Base-by-base conservation (phyloP, 2,329 filamentous ascomycete genomes). In the Chalara sp. region DNA sequence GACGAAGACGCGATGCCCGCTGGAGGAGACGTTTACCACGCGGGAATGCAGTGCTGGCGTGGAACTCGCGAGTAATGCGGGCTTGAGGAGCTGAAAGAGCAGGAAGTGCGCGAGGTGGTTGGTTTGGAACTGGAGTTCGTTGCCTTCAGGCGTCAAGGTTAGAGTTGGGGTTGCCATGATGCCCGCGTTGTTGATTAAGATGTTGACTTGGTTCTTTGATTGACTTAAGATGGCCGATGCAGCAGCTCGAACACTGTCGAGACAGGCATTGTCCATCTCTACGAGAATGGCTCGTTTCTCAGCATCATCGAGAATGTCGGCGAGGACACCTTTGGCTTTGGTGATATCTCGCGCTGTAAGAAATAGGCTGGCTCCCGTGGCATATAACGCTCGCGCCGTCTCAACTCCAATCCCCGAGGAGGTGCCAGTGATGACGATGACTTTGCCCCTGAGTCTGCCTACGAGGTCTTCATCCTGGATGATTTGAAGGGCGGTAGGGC, bases 71-170 rank as follows among this genome's bases (percentile, higher is more conserved):
- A 78, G 60, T 5, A 80, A 60, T 0, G 67, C 56, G 0, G 67
- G 60, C 32, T 72, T 73, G 30, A 81, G 66, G 4, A 78, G 69
- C 29, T 75, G 63, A 58, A 78, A 75, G 21, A 80, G 69, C 0
- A 79, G 69, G 65, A 80, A 80, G 56, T 79, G 74, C 12, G 65
- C 68, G 5, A 81, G 66, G 57, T 80, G 72, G 58, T 80, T 79
- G 11, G 68, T 73, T 42, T 70, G 76, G 51, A 80, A 72, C 53
- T 80, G 76, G 0, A 62, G 61, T 56, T 80, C 76, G 58, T 71
- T 72, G 13, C 73, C 74, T 53, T 77, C 74, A 12, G 54, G 55
- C 2, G 72, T 76, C 5, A 53, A 52, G 12, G 67, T 57, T 3
- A 21, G 21, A 48, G 57, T 49, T n/a, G 52, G 53, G 40, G 43